Base-by-base conservation (phyloP, 2,329 filamentous ascomycete genomes). In the Scytalidium sp. region DNA sequence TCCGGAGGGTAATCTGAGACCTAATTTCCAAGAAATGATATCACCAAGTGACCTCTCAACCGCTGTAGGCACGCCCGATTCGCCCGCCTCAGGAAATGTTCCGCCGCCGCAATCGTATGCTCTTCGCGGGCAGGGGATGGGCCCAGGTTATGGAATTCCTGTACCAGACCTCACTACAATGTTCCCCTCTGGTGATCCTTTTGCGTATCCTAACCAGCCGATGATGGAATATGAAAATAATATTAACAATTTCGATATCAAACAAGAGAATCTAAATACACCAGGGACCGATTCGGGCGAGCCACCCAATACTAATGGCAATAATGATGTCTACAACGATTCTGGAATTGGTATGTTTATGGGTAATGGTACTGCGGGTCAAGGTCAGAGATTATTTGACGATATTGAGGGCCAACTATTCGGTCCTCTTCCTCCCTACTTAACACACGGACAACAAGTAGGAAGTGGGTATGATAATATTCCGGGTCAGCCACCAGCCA, bases 151-250 rank as follows among this genome's bases (percentile, higher is more conserved):
- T 29, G 56, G 32, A 36, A 36, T 36, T 36, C 11, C 56, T 7
- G 45, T 91, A 15, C 80, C 87, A 56, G 87, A 89, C 63, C 76
- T 92, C 6, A 85, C 85, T 51, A 82, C 84, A 3, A 82, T 93
- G 85, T 93, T 93, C 61, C 85, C 87, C 1, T 86, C 87, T 0
- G 79, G 81, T 27, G 88, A 93, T 59, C 87, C 88, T 0, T 87
- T 93, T 55, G 86, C 85, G 0, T 94, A 93, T 60, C 88, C 87
- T 0, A 90, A 86, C 60, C 87, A 90, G 56, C 84, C 87, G 0
- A 81, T 87, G 72, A 84, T 86, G 71, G 75, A 81, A 57, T 72
- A 80, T 39, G 75, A 75, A 19, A 54, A 19, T 41, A 36, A 36
- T n/a, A 36, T 36, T 15, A 36, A 36, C 13, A 36, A 15, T n/a